Percentiles rank a stretch among this genome's conserved stretches.
Evolutionary conservation across 495 filamentous ascomycete genomes (phyloP).

Genomic region (Neurospora sp.): DNA sequence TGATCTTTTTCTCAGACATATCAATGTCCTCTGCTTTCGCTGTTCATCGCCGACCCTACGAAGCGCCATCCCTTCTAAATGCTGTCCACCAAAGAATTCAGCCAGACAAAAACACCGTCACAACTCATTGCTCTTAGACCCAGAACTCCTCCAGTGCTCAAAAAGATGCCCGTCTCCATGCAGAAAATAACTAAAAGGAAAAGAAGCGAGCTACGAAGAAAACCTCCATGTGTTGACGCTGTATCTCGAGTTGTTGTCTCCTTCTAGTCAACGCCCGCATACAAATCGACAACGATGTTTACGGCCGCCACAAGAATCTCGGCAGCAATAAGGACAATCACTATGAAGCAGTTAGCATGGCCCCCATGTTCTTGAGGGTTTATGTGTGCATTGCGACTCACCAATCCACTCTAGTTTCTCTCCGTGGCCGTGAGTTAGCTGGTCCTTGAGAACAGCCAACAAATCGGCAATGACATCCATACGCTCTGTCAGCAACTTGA

Average conservation of each 20-base stretch:
- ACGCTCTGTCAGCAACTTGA: slow-evolving; percentile 80
- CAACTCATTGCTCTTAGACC: not conserved
- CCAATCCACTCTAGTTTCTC: slow-evolving; percentile 95
- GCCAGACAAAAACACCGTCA: not conserved
- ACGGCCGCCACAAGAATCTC: slow-evolving; percentile 92
- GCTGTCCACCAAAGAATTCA: not conserved
- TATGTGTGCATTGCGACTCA: slow-evolving; percentile 29
- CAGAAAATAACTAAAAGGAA: not conserved
- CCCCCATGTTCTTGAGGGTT: not conserved
- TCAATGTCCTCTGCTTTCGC: not conserved
- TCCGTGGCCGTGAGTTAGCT: slow-evolving; percentile 90
- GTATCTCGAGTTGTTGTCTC: not conserved
- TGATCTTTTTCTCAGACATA: not conserved
- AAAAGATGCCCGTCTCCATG: not conserved
- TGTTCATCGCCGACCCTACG: not conserved
- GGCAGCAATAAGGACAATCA: slow-evolving; percentile 90
- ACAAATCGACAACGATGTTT: slow-evolving; percentile 92
- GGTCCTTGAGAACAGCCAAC: slow-evolving; percentile 88
- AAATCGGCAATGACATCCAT: slow-evolving; percentile 91
- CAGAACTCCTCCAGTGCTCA: not conserved
- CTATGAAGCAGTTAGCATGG: slow-evolving; percentile 28
- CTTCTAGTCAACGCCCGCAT: slow-evolving; percentile 63
- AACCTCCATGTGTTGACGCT: not conserved
- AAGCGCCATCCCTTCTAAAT: not conserved
- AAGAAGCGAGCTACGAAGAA: not conserved